A percentile compares a stretch with the other conserved stretches of the same genome.
phyloP scores from a whole-genome alignment of 345 rosid species.

The Arabidopsis suecica region DNA sequence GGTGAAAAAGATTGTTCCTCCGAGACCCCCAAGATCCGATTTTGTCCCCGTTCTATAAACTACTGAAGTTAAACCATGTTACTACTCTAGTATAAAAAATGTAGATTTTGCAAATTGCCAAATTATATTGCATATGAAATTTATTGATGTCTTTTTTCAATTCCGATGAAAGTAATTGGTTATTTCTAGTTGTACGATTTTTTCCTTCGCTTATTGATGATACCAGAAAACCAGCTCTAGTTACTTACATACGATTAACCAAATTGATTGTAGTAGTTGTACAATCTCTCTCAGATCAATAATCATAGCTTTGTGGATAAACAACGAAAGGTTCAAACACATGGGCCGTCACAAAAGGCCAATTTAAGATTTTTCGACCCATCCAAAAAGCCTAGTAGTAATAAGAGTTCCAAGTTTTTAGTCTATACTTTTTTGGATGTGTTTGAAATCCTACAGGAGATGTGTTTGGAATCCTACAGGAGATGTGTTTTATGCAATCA shows the following conservation, averaged over 20 bases:
- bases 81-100: background rate
- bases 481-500: too few relatives aligned
- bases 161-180: background rate
- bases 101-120: background rate
- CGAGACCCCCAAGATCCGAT: background rate
- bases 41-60: background rate
- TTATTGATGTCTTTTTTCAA: background rate
- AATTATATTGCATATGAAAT: background rate
- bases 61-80: background rate
- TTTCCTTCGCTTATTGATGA: background rate
- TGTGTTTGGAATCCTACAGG: too few relatives aligned
- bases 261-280: slow-evolving; percentile 13
- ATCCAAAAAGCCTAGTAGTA: background rate
- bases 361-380: background rate
- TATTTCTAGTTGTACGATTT: background rate
- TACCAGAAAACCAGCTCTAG: background rate
- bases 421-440: too few relatives aligned
- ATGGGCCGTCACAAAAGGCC: slow-evolving; percentile 25
- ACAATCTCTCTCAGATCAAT: background rate
- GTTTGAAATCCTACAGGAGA: too few relatives aligned
- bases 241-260: background rate
- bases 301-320: background rate
- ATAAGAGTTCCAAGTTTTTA: background rate
- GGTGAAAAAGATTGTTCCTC: slow-evolving; percentile 17
- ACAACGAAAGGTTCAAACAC: slow-evolving; percentile 1